Evolutionary conservation across 768 basidiomycete genomes (phyloP), one percentile per base, ranked within the genome.

Genomic region (Pleurotus giganteus): DNA sequence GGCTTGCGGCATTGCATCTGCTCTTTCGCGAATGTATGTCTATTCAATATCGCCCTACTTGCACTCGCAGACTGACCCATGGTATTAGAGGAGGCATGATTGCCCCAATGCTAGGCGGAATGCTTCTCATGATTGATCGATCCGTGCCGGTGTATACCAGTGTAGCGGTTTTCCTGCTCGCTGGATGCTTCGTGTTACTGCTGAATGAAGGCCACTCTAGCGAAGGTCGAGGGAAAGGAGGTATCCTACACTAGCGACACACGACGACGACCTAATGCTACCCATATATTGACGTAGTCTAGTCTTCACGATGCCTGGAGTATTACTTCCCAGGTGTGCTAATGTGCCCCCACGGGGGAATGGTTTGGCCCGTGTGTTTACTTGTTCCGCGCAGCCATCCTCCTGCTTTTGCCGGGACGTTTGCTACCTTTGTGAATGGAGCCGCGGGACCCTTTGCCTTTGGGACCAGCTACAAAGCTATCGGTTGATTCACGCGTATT

Each of bases 1-100:
- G 0, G 94, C 92, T 0, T 88, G 89, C 63, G 93, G 93, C 0
- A 87, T 90, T 50, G 92, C 93, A 0, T 91, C 90, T 2, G 92
- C 91, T 8, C 69, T 95, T 1, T 93, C 89, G 1, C 78, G 94
- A 67, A 84, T 94, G 86, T 92, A 63, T 49, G 86, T 75, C 23
- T 50, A 21, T 32, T 37, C 41, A 23, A 50, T 41, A 31, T 36
- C 31, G 13, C 32, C 49, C 39, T 36, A 31, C 17, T 1, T 19
- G 12, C 41, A 32, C 7, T 32, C 41, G 36, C 36, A 52, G n/a
- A 57, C 45, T 54, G 12, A 61, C 29, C 19, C 32, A 37, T 47
- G 62, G 9, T 60, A 4, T n/a, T 71, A 94, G 91, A 67, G 89
- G 91, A 6, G 92, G 92, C 4, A 93, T 94, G 86, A 85, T 91